Evolutionary conservation across 2,329 filamentous ascomycete species (phyloP), one percentile per base, ranked within the genome.

Genomic region (Penicillium sp.): DNA sequence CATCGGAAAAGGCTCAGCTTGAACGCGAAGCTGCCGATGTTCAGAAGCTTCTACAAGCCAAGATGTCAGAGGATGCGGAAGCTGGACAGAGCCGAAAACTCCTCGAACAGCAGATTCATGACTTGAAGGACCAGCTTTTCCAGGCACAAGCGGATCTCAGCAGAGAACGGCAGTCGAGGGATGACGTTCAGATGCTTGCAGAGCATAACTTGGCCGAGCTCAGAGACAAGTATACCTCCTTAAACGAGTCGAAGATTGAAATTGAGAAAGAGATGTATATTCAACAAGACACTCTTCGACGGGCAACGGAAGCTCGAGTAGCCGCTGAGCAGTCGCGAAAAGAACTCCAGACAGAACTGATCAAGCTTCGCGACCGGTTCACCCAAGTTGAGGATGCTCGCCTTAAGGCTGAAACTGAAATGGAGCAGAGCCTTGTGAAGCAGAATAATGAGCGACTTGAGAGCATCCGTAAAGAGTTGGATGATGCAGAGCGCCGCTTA

Each of bases 211-310:
- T 90, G 70, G 84, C 91, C 49, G 87, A 90, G 55, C 83, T 99
- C 63, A 90, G 93, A 73, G 89, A 93, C 29, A 93, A 98, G 67
- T 96, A 89, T 69, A 90, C 96, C 54, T 86, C 88, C 38, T 84
- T 98, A 38, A 97, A 97, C 70, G 93, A 97, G 66, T 90, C 92
- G 30, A 99, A 99, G 78, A 97, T 97, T 70, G 96, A 89, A 51
- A 97, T 99, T 66, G 94, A 99, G 77, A 98, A 97, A 76, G 94
- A 98, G 77, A 89, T 99, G 75, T 98, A 98, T 74, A 90, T 91
- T 5, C 94, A 98, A 73, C 93, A 97, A 76, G 94, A 99, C 73
- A 91, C 91, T 11, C 85, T 97, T 50, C 88, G 95, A 44, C 88
- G 94, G 58, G 91, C 93, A 11, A 92, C 90, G 67, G 93, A 97